Evolutionary conservation across 2,329 filamentous ascomycete species (phyloP).

Genomic region (Pyrenochaeta sp.): DNA sequence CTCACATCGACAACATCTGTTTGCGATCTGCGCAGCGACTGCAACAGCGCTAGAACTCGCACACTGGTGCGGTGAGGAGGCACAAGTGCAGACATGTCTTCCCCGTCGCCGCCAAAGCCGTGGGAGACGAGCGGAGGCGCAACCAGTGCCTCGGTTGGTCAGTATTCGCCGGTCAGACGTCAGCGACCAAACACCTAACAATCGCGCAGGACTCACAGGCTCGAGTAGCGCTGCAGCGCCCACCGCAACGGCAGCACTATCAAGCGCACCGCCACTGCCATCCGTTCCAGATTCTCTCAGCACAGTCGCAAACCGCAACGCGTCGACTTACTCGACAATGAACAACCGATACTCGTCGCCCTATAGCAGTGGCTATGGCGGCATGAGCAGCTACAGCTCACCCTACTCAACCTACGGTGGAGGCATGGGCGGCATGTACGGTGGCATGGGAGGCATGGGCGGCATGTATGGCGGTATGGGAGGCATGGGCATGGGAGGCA

Average conservation of each 20-base stretch:
- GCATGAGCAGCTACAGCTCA: constrained; percentile 63
- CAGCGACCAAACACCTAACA: constrained; percentile 33
- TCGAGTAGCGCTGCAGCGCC: constrained; percentile 52
- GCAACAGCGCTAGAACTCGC: constrained; percentile 13
- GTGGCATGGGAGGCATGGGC: constrained; percentile 53
- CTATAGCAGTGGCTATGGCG: constrained; percentile 56
- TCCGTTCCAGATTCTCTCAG: constrained; percentile 81
- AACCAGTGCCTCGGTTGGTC: constrained; percentile 51
- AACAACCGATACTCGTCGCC: constrained; percentile 64
- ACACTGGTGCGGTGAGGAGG: constrained; percentile 35
- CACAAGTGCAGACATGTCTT: constrained; percentile 58
- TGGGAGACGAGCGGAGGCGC: constrained; percentile 85
- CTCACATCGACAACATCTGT: constrained; percentile 15
- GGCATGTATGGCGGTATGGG: constrained; percentile 57
- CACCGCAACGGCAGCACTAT: constrained; percentile 50
- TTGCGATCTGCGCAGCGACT: constrained; percentile 6
- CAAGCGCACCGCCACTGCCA: constrained; percentile 74
- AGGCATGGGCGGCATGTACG: constrained; percentile 51
- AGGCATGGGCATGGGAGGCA: constrained; percentile 49
- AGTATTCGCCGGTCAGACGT: constrained; percentile 27
- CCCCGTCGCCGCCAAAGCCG: constrained; percentile 89
- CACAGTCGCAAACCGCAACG: constrained; percentile 85
- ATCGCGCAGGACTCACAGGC: constrained; percentile 41
- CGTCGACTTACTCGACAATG: constrained; percentile 78
- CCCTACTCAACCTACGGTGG: constrained; percentile 63